Evolutionary conservation across 2,329 filamentous ascomycete species (phyloP), one percentile per base, ranked within the genome.

Genomic region (Leptographium radiaticola): DNA sequence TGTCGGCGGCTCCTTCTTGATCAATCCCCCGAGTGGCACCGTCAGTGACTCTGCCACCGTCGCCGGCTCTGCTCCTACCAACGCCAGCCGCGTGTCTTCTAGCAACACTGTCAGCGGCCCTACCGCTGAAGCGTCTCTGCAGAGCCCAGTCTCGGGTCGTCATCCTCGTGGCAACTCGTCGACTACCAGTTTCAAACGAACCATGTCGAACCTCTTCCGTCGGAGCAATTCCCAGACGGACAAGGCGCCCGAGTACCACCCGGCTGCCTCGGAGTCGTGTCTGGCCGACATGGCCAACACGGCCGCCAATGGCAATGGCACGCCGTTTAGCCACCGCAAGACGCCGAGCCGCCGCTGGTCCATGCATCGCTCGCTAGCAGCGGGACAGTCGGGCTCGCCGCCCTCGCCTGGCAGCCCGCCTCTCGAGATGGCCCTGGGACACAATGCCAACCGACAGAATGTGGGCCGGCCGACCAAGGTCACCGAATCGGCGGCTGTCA

Each of bases 121-220:
- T 10, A 34, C 18, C 40, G 13, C 36, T 4, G 52, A 57, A 42
- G 58, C 61, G 13, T 68, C 69, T 20, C 65, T 66, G 16, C 25
- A 20, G 6, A 72, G 68, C 56, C 38, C 50, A 1, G 16, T 33
- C 1, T 38, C 36, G 1, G 65, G 67, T 13, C 68, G 70, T 48
- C 68, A 70, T 42, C 68, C 69, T 6, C 70, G 72, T 54, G 66
- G 68, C 31, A 57, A 71, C 68, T 45, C 54, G 36, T 63, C 63
- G 6, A 68, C 70, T n/a, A 66, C 66, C 33, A 72, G 68, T 57
- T 71, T 77, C 62, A 72, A 68, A 57, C 72, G 72, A 57, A 75
- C 71, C 50, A 73, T 76, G 70, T 73, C 74, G 20, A 73, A 63
- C 55, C 60, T 77, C n/a, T 74, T 76, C 62, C 68, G 70, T 36